Conservation (phyloP, 2,329 filamentous ascomycete genomes). For the Trematosphaeria pertusa region DNA sequence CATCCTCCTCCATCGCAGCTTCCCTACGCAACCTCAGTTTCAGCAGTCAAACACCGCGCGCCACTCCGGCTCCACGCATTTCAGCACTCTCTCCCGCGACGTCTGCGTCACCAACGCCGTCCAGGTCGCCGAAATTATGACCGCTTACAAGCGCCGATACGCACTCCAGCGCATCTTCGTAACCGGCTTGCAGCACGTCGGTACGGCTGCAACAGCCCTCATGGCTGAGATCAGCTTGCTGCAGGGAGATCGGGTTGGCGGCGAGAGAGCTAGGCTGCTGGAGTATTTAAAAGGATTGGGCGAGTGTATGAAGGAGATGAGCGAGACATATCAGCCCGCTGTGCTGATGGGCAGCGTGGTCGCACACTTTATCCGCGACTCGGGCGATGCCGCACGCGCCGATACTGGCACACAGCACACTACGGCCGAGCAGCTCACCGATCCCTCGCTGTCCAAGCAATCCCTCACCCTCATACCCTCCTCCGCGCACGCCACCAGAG, state of each 20-base stretch:
- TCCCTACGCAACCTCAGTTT: conserved; percentile 7
- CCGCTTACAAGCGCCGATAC: conserved; percentile 10
- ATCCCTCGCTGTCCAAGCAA: conserved; percentile 5
- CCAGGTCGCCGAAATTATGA: conserved; percentile 17
- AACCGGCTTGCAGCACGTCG: conserved; percentile 22
- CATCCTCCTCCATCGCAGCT: conserved; percentile 20
- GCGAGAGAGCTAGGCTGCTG: conserved; percentile 9
- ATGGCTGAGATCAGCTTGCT: conserved; percentile 22
- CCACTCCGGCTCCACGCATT: conserved; percentile 13
- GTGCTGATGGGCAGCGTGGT: conserved; percentile 19
- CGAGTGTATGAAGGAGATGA: conserved; percentile 13
- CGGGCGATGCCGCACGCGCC: neutral
- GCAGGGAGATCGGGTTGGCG: conserved; percentile 6
- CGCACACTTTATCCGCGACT: conserved; percentile 17
- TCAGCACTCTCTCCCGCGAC: conserved; percentile 15
- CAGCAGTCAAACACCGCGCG: neutral
- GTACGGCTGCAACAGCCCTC: conserved; percentile 20
- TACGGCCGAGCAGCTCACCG: neutral
- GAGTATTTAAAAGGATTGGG: conserved; percentile 9
- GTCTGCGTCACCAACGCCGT: conserved; percentile 21
- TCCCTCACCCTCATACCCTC: neutral
- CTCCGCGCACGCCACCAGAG: neutral
- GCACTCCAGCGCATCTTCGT: conserved; percentile 17
- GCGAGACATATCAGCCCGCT: conserved; percentile 20
- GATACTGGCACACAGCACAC: neutral